Evolutionary conservation across 305 asterid genomes (phyloP), one percentile per base, ranked within the genome.

Genomic region (Stenogyne calaminthoides): DNA sequence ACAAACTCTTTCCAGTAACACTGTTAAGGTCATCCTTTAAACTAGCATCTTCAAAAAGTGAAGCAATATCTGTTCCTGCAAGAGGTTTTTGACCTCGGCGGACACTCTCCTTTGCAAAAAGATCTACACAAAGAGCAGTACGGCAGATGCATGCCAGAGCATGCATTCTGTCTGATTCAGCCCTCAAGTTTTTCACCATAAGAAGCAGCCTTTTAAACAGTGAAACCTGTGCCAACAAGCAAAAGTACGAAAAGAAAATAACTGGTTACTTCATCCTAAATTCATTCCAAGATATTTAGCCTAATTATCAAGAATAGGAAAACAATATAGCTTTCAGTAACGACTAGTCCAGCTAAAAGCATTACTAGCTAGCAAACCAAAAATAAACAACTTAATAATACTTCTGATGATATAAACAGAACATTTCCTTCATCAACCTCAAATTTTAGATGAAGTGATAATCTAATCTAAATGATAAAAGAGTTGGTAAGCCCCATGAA

Each of bases 101-200:
- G 77, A 93, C 96, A 49, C 93, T 91, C 85, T 93, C 98, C 78
- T 91, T 93, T 42, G 98, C 96, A 67, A 93, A 93, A 74, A 93
- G 97, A 83, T 93, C 97, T 60, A 93, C 98, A 81, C 98, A 93
- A 36, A 93, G 97, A 32, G 98, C 98, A 56, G 98, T 93, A 14
- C 98, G 89, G 67, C 97, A 89, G 69, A 93, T 93, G 86, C 98
- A 93, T 40, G 97, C 98, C 81, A 93, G 82, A 46, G 98, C 98
- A 81, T 93, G 97, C 98, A 93, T 93, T 52, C 98, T 88, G 65
- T 93, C 98, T 16, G 98, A 93, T 80, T 93, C 98, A 32, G 98
- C 97, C 77, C 98, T 88, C 83, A 93, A 85, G 85, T 93, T 91
- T 80, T 92, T 89, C 67, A 93, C 98, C 98, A 93, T 93, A 76